phyloP scores from a whole-genome alignment of 1,284 basidiomycete species.

The Rhodotorula mucilaginosa region DNA sequence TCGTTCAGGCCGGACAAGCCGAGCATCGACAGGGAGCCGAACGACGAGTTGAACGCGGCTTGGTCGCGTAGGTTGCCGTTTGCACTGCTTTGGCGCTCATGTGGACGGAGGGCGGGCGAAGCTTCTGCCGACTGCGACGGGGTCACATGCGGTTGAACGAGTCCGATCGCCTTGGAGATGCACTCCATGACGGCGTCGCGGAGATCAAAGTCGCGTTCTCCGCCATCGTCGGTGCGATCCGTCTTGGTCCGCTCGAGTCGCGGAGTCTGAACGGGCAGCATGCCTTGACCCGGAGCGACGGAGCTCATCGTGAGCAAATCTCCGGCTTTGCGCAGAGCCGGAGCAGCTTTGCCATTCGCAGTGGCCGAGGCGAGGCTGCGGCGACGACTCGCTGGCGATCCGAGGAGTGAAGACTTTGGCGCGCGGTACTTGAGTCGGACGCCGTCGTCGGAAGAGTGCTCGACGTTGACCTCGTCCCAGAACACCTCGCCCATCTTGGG shows the following conservation, averaged over 20 bases:
- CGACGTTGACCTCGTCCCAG: constrained; percentile 25
- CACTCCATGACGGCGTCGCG: constrained; percentile 93
- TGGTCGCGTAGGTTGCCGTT: constrained; percentile 29
- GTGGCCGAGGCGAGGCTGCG: neutral
- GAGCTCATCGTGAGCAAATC: constrained; percentile 38
- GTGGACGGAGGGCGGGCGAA: constrained; percentile 38
- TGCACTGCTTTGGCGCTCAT: constrained; percentile 36
- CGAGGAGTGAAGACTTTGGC: constrained; percentile 36
- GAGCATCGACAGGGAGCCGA: constrained; percentile 78
- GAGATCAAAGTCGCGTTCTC: constrained; percentile 64
- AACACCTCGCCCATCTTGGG: constrained; percentile 44
- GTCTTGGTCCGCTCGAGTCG: constrained; percentile 26
- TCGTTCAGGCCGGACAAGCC: constrained; percentile 61
- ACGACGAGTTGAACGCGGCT: constrained; percentile 66
- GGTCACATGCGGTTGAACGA: constrained; percentile 73
- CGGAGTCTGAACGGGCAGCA: constrained; percentile 26
- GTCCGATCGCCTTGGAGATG: constrained; percentile 94
- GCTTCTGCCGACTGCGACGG: constrained; percentile 36
- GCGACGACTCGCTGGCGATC: neutral
- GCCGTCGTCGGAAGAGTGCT: constrained; percentile 8
- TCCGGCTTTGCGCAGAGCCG: constrained; percentile 32
- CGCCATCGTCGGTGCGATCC: constrained; percentile 19
- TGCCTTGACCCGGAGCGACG: constrained; percentile 18
- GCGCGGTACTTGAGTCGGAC: constrained; percentile 36
- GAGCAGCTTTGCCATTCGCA: neutral